phyloP scores from a whole-genome alignment of 2,329 filamentous ascomycete genomes.

The Talaromyces atroroseus region DNA sequence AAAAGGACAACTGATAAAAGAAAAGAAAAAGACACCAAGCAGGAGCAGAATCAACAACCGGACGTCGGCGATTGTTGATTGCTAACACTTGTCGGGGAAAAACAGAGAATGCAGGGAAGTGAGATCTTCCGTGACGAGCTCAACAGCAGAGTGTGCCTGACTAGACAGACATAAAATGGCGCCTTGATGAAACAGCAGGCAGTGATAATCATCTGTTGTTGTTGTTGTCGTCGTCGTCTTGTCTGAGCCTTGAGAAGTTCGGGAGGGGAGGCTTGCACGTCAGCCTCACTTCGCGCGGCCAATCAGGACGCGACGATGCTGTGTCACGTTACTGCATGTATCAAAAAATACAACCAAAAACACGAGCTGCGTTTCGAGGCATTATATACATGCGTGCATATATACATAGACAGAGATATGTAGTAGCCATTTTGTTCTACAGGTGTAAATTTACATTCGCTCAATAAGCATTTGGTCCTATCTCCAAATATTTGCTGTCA shows the following conservation, averaged over 20 bases:
- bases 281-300: conserved; percentile 15
- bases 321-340: not conserved
- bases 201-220: not conserved
- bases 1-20: not conserved
- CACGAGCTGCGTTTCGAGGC: not conserved
- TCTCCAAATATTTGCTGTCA: not conserved
- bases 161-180: not conserved
- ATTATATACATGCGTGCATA: not conserved
- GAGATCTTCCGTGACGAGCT: not conserved
- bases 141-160: not conserved
- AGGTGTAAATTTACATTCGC: not conserved
- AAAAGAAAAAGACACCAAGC: conserved; percentile 7
- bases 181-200: not conserved
- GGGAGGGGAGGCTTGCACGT: not conserved
- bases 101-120: not conserved
- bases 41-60: conserved; percentile 5
- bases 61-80: not conserved
- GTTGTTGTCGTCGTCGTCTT: no score
- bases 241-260: not conserved
- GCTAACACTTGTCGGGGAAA: not conserved
- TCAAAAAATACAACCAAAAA: not conserved
- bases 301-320: not conserved
- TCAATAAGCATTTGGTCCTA: not conserved
- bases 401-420: not conserved
- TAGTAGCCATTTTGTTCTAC: not conserved